Conservation (phyloP, 208 protist species). For the Leishmania major region DNA sequence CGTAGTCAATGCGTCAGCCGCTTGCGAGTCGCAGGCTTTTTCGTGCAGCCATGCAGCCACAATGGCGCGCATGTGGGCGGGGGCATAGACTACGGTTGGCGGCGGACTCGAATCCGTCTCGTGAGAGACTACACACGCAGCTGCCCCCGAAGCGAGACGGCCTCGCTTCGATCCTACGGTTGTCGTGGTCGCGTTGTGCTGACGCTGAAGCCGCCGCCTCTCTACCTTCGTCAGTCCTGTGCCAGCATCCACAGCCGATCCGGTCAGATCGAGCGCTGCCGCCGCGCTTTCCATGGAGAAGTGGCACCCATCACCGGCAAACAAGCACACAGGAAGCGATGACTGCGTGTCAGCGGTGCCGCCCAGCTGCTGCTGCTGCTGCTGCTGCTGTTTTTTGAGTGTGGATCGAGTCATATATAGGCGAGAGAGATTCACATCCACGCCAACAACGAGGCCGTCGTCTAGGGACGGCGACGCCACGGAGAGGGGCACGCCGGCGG, state of each 20-base stretch:
- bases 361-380: slow-evolving; percentile 21
- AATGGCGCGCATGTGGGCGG: slow-evolving; percentile 1
- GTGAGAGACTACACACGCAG: background rate
- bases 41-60: background rate
- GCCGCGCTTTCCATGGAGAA: slow-evolving; percentile 25
- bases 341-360: background rate
- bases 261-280: slow-evolving; percentile 24
- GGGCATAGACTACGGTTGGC: slow-evolving; percentile 27
- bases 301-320: slow-evolving; percentile 53
- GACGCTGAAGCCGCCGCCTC: slow-evolving; percentile 20
- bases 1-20: background rate
- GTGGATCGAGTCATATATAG: slow-evolving; percentile 58
- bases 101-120: background rate
- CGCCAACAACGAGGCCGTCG: slow-evolving; percentile 60
- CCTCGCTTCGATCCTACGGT: slow-evolving; percentile 10
- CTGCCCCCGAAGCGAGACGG: background rate
- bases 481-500: no score
- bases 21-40: background rate
- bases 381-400: slow-evolving; percentile 51
- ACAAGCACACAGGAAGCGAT: slow-evolving; percentile 39
- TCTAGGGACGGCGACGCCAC: background rate
- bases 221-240: slow-evolving; percentile 40
- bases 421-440: slow-evolving; percentile 69
- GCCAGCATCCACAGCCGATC: background rate
- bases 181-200: background rate